Conservation (phyloP, 805 yeast species). For the Saturnispora quitensis region DNA sequence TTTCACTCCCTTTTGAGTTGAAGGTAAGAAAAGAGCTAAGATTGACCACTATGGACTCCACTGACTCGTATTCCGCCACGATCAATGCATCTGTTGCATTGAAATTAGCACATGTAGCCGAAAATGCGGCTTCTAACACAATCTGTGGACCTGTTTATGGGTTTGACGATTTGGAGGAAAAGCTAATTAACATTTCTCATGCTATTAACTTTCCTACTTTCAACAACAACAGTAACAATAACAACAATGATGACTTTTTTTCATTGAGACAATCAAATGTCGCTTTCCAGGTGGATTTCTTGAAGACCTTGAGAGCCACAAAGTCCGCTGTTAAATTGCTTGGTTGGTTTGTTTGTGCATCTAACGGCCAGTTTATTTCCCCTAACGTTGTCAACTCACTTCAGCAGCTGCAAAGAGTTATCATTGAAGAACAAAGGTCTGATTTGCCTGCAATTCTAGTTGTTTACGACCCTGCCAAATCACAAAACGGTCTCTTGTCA, state of each 20-base stretch:
- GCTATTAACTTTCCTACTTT: constrained; percentile 16
- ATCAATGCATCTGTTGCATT: constrained; percentile 46
- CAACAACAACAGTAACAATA: constrained; percentile 2
- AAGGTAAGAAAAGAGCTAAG: neutral
- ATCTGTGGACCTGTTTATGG: constrained; percentile 70
- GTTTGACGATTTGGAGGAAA: constrained; percentile 39
- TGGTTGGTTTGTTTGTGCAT: constrained; percentile 75
- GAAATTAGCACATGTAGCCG: constrained; percentile 57
- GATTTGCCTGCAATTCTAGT: constrained; percentile 38
- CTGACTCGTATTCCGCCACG: constrained; percentile 25
- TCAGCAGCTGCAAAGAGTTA: constrained; percentile 45
- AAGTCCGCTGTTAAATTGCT: constrained; percentile 61
- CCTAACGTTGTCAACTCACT: constrained; percentile 60
- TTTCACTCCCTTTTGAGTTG: neutral
- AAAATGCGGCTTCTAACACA: constrained; percentile 51
- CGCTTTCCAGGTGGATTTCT: constrained; percentile 60
- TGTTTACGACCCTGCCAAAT: constrained; percentile 62
- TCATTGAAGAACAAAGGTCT: constrained; percentile 21
- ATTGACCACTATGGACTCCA: constrained; percentile 1
- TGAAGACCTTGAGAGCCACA: constrained; percentile 50
- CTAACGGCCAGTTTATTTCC: constrained; percentile 43
- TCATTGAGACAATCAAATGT: constrained; percentile 48
- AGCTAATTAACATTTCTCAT: constrained; percentile 44
- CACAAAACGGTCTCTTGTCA: constrained; percentile 52
- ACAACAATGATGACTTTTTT: constrained; percentile 38